A percentile compares a stretch with the other conserved stretches of the same genome.
phyloP scores from a whole-genome alignment of 768 basidiomycete species.

The Podaxis pistillaris region DNA sequence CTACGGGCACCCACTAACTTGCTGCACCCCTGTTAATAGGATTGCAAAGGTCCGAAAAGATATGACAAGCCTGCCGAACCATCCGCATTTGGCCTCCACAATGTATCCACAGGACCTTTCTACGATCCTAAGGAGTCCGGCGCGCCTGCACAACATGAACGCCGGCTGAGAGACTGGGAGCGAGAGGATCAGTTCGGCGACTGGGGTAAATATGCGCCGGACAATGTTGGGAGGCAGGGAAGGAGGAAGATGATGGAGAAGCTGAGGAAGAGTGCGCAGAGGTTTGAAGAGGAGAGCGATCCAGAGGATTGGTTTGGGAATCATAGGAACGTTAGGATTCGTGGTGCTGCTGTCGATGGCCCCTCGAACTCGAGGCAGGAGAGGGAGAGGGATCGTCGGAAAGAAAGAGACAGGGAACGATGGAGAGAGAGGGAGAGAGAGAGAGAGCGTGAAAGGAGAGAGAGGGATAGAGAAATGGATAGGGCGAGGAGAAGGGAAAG shows the following conservation, averaged over 20 bases:
- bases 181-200: conserved; percentile 30
- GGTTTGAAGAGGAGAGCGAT: conserved; percentile 47
- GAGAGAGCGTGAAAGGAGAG: conserved; percentile 11
- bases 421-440: conserved; percentile 23
- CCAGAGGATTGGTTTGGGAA: conserved; percentile 67
- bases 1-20: background rate
- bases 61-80: conserved; percentile 45
- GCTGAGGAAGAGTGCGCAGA: conserved; percentile 49
- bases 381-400: conserved; percentile 9
- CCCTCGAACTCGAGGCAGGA: conserved; percentile 24
- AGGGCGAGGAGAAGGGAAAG: background rate
- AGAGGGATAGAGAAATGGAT: conserved; percentile 5
- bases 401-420: conserved; percentile 15
- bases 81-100: conserved; percentile 68
- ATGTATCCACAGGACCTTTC: conserved; percentile 67
- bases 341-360: background rate
- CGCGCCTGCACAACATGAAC: conserved; percentile 20
- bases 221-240: conserved; percentile 65
- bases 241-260: conserved; percentile 58
- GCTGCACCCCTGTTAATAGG: conserved; percentile 35
- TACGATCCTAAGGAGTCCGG: conserved; percentile 39
- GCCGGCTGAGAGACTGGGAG: conserved; percentile 43
- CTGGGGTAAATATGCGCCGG: conserved; percentile 46
- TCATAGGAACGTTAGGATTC: conserved; percentile 26
- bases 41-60: conserved; percentile 51